A percentile compares a stretch with the other conserved stretches of the same genome.
These are phyloP conservation scores for Tetrastigma voinierianum DNA, from an alignment of 164 flowering plant genomes.

Conservation along the genomic window DNA sequence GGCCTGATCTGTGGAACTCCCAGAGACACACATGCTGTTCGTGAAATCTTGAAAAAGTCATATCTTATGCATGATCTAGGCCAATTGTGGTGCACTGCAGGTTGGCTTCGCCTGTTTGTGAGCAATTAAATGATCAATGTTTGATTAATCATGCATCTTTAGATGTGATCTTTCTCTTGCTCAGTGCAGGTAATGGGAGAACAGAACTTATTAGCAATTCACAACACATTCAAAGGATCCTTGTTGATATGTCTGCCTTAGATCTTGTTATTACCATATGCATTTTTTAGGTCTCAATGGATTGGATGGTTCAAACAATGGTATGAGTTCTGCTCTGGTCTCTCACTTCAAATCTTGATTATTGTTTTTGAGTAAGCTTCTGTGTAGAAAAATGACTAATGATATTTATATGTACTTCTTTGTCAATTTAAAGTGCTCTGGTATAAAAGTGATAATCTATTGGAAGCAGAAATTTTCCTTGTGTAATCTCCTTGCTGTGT, in stretches of 20 bases:
- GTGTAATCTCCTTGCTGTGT: too few species aligned
- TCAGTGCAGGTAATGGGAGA: slow-evolving; percentile 99
- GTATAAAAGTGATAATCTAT: too few species aligned
- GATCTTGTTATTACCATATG: slow-evolving; percentile 63
- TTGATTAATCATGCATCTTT: slow-evolving; percentile 14
- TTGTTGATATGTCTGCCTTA: slow-evolving; percentile 78
- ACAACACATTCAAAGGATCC: slow-evolving; percentile 89
- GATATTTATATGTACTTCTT: too few species aligned
- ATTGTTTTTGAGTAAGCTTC: neutral
- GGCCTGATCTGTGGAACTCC: slow-evolving; percentile 99
- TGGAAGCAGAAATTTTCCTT: too few species aligned
- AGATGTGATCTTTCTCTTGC: slow-evolving; percentile 13
- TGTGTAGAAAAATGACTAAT: too few species aligned
- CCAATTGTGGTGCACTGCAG: slow-evolving; percentile 97
- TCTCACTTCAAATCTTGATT: neutral
- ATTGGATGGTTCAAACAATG: slow-evolving; percentile 96
- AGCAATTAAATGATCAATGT: neutral
- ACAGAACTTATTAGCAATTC: slow-evolving; percentile 89
- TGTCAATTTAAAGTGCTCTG: too few species aligned
- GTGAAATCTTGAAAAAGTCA: slow-evolving; percentile 70
- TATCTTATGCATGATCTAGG: slow-evolving; percentile 60
- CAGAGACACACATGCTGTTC: slow-evolving; percentile 61
- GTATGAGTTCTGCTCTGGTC: slow-evolving; percentile 36
- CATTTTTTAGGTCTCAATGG: slow-evolving; percentile 83
- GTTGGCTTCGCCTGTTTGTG: slow-evolving; percentile 35